Evolutionary conservation across 2,329 filamentous ascomycete genomes (phyloP).

Genomic region (Paramyrothecium sp.): DNA sequence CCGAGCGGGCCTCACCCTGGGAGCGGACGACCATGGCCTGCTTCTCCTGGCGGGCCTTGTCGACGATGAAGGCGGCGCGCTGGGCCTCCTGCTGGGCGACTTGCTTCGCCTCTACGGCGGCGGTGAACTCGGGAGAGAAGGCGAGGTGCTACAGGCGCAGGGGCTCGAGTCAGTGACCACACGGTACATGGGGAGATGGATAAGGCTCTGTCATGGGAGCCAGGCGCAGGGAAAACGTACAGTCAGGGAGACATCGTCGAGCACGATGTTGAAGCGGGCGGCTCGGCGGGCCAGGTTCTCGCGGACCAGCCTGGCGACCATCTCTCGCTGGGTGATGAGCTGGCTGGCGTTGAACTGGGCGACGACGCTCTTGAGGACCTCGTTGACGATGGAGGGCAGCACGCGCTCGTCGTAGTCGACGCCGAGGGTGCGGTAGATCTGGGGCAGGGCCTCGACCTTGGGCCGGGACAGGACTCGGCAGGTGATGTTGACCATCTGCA

Average conservation of each 20-base stretch:
- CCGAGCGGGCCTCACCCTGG: constrained; percentile 97
- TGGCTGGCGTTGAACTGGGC: constrained; percentile 99
- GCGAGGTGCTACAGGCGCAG: constrained; percentile 57
- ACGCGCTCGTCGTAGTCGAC: constrained; percentile 97
- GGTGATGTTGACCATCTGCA: constrained; percentile 99
- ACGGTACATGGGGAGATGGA: neutral
- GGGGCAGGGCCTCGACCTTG: constrained; percentile 81
- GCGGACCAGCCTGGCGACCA: constrained; percentile 84
- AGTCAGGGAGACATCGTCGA: constrained; percentile 96
- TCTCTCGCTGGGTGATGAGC: constrained; percentile 98
- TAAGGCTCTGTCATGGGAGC: neutral
- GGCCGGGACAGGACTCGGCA: constrained; percentile 97
- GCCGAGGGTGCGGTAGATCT: constrained; percentile 95
- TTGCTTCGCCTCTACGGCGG: constrained; percentile 72
- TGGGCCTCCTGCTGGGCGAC: constrained; percentile 90
- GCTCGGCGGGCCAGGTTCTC: constrained; percentile 91
- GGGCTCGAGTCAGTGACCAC: neutral
- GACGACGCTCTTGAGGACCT: constrained; percentile 97
- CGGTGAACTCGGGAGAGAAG: constrained; percentile 73
- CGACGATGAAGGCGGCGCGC: constrained; percentile 93
- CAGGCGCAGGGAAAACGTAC: constrained; percentile 48
- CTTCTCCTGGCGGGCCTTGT: constrained; percentile 99
- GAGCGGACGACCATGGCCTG: constrained; percentile 98
- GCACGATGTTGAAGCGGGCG: constrained; percentile 92
- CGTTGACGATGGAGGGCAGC: constrained; percentile 95